Evolutionary conservation across 345 rosid genomes (phyloP), one percentile per base, ranked within the genome.

Genomic region (Mangifera indica): DNA sequence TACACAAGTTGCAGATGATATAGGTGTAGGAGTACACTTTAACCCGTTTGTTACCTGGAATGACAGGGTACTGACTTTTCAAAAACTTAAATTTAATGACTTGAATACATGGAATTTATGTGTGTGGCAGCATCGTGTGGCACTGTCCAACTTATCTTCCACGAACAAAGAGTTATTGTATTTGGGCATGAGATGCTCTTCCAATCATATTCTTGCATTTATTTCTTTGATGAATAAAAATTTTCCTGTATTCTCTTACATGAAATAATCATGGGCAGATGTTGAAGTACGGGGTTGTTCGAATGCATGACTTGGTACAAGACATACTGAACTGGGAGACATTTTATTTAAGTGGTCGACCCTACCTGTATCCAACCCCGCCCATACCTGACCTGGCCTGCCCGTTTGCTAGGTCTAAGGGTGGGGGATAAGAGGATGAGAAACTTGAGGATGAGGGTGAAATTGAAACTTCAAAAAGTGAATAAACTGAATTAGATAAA

Each of bases 11-110:
- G 95, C 98, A 0, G 89, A 92, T 81, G 70, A 82, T 55, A 79
- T 92, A 52, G 93, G 97, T 74, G 97, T 87, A 21, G 96, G 98
- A 69, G 97, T 92, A 76, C 98, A 95, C 74, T 92, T 95, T 79
- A 90, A 92, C 71, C 98, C 98, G 2, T 92, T 86, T 83, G 87
- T 92, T 75, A 75, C 81, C 74, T 95, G 93, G 90, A 86, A 92
- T 64, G 78, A 83, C 71, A 89, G 81, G 96, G 99, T 95, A 85
- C 60, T 74, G 48, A 45, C 15, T 17, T 0, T 53, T 53, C 48
- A 26, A n/a, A 40, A n/a, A n/a, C n/a, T n/a, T n/a, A 8, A 10
- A 46, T 62, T 57, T 63, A 60, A 51, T 42, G 60, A 62, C 34
- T 63, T 62, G 37, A 37, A 54, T 40, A 12, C 42, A 20, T 12